Evolutionary conservation across 1,284 basidiomycete genomes (phyloP).

Genomic region (Pascua guehoae): DNA sequence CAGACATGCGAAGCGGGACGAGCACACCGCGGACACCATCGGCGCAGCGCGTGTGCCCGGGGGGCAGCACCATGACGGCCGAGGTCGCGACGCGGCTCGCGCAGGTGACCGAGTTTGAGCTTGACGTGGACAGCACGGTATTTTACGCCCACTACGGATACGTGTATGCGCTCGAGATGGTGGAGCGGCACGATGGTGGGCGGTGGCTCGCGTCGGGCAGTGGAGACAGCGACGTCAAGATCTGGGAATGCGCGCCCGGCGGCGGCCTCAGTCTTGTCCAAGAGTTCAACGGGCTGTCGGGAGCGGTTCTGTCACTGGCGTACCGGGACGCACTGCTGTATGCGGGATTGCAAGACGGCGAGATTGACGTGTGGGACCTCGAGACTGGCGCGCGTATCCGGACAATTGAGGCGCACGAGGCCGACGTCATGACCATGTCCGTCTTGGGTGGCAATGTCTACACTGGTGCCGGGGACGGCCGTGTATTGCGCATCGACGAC

Average conservation of each 20-base stretch:
- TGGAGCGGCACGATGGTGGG: constrained; percentile 44
- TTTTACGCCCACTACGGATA: constrained; percentile 92
- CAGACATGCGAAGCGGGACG: constrained; percentile 21
- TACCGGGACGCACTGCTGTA: constrained; percentile 75
- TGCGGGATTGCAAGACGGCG: constrained; percentile 89
- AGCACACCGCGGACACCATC: constrained; percentile 27
- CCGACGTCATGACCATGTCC: constrained; percentile 75
- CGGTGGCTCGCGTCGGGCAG: constrained; percentile 73
- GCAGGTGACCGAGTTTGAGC: constrained; percentile 46
- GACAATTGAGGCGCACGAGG: constrained; percentile 79
- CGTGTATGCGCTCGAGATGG: constrained; percentile 75
- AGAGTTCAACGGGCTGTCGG: constrained; percentile 36
- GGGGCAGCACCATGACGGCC: constrained; percentile 55
- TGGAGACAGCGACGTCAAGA: constrained; percentile 84
- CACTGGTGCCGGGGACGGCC: constrained; percentile 76
- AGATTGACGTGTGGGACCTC: constrained; percentile 85
- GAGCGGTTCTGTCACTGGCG: constrained; percentile 70
- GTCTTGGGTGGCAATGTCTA: constrained; percentile 73
- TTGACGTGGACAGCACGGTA: constrained; percentile 66
- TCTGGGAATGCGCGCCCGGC: constrained; percentile 65
- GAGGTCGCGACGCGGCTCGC: constrained; percentile 9
- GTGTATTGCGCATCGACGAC: constrained; percentile 74
- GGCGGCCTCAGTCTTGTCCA: constrained; percentile 34
- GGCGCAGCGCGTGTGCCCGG: constrained; percentile 18
- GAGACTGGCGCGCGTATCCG: constrained; percentile 82